A percentile compares a stretch with the other conserved stretches of the same genome.
Conservation (phyloP, 257 asterid species). For the Lycium barbarum region DNA sequence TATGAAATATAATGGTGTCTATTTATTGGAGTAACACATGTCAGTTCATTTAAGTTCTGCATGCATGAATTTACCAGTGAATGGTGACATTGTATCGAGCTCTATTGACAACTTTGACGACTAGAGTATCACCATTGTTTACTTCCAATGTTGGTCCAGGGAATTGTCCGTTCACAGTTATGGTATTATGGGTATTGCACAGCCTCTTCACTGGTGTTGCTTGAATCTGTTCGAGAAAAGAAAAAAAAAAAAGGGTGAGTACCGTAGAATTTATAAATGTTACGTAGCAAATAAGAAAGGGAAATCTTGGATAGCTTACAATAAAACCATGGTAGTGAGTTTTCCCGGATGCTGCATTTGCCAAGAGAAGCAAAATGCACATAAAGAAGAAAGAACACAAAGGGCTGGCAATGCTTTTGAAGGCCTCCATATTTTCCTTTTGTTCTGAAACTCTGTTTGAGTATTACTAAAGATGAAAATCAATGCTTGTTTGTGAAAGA, state of each 20-base stretch:
- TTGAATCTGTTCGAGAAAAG: constrained; percentile 56
- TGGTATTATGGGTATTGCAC: constrained; percentile 71
- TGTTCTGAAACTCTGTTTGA: background rate
- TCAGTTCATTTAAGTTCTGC: background rate
- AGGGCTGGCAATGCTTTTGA: constrained; percentile 27
- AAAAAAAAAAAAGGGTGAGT: background rate
- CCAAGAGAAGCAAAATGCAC: constrained; percentile 44
- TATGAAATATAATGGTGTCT: background rate
- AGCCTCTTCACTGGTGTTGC: constrained; percentile 91
- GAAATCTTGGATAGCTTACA: constrained; percentile 45
- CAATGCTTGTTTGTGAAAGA: constrained; percentile 41
- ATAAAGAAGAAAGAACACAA: constrained; percentile 39
- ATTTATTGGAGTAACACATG: background rate
- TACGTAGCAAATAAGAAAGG: background rate
- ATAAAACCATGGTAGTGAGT: constrained; percentile 66
- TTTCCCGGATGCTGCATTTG: constrained; percentile 56
- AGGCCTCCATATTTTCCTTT: constrained; percentile 33
- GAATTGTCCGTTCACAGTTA: constrained; percentile 77
- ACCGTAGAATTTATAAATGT: background rate
- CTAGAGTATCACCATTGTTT: constrained; percentile 79
- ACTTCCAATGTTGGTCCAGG: constrained; percentile 88
- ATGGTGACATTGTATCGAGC: constrained; percentile 83
- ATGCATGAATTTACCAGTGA: constrained; percentile 65
- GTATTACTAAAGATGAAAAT: background rate
- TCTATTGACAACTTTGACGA: constrained; percentile 64